Base-by-base conservation (phyloP, 2,329 filamentous ascomycete genomes). In the Allantophomopsis cytisporea region DNA sequence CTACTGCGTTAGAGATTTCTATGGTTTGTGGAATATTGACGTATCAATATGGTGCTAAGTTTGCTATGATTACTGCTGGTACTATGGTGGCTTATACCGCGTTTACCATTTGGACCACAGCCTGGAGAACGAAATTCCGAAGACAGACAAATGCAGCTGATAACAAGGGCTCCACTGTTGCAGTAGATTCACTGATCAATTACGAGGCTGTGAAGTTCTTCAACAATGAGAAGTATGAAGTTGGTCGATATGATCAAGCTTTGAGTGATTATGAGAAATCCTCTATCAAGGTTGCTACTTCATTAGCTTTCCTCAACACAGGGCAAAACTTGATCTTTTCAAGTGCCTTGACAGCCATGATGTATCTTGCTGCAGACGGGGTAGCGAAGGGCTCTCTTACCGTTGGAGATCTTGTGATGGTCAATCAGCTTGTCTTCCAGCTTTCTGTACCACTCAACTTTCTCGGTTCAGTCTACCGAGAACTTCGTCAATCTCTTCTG, bases 131-230 rank as follows among this genome's bases (percentile, higher is more conserved):
- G 3, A 93, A 93, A 59, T 98, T 98, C 59, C 75, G 93, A 36
- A 83, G 89, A 51, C 84, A 93, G 60, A 87, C 91, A 31, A 98
- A 98, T 57, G 86, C 87, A 5, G 93, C 91, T 1, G 93, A 98
- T 52, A 98, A 96, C 61, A 85, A 80, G 56, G 91, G 86, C 0
- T 93, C 89, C 1, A 96, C 89, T 0, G 86, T 96, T 7, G 89
- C 89, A 0, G 88, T 96, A 2, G 91, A 98, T 62, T 94, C 88
- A 1, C 66, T 98, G 38, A 94, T 98, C 67, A 98, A 98, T 64
- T 98, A 95, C 54, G 91, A 98, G 61, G 89, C 93, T 12, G 91
- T 98, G 55, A 98, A 98, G 62, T 94, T 96, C 64, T 98, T 96
- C 65, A 98, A 98, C 66, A 98, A 98, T 54, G 93, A 98, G 56